A percentile compares a stretch with the other conserved stretches of the same genome.
Evolutionary conservation across 192 early-diverging fungal genomes (phyloP).

Genomic region (Rhizophagus sp.): DNA sequence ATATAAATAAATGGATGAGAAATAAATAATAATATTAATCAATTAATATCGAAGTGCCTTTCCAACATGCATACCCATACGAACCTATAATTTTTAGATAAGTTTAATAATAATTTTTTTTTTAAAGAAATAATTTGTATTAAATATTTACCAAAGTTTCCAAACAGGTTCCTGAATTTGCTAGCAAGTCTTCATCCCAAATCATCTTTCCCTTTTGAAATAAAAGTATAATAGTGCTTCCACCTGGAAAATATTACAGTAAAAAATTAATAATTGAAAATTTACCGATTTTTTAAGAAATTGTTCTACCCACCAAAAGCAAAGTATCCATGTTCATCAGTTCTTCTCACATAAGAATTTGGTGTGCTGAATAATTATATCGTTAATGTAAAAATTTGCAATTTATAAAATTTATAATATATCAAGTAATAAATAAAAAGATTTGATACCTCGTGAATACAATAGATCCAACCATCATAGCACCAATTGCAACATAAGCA

Average conservation of each 20-base stretch:
- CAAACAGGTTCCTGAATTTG: slow-evolving; percentile 60
- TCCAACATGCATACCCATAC: slow-evolving; percentile 13
- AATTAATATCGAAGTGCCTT: not conserved
- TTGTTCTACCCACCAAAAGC: slow-evolving; percentile 54
- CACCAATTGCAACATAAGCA: slow-evolving; percentile 70
- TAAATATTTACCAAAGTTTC: slow-evolving; percentile 65
- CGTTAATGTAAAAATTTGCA: not conserved
- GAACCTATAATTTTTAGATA: slow-evolving; percentile 3
- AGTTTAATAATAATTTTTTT: not conserved
- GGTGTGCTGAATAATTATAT: slow-evolving; percentile 14
- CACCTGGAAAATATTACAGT: slow-evolving; percentile 32
- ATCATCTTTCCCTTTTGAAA: slow-evolving; percentile 62
- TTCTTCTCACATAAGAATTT: slow-evolving; percentile 48
- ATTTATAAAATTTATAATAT: not conserved
- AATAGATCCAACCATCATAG: slow-evolving; percentile 86
- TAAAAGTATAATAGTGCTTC: slow-evolving; percentile 71
- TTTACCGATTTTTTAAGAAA: not conserved
- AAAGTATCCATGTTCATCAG: slow-evolving; percentile 84
- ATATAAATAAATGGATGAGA: not conserved
- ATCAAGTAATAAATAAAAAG: not conserved
- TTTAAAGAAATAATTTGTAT: not conserved
- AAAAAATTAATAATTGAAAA: not conserved
- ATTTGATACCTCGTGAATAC: slow-evolving; percentile 51
- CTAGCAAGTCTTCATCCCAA: slow-evolving; percentile 71
- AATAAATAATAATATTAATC: not conserved